phyloP scores from a whole-genome alignment of 2,329 filamentous ascomycete species.

The Waltergamsia citrina region DNA sequence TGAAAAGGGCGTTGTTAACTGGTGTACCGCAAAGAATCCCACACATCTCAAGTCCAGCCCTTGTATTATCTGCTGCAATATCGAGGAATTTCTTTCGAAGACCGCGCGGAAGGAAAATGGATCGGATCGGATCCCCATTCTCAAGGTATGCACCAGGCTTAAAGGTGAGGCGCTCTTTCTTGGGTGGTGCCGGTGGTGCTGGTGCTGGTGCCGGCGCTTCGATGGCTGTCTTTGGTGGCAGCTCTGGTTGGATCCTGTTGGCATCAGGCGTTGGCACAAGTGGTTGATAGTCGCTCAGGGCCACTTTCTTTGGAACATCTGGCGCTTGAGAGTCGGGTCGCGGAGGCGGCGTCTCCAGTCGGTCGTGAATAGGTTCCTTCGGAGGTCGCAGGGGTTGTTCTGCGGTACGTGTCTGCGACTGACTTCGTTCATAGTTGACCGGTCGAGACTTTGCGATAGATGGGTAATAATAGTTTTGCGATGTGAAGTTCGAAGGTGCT shows the following conservation, averaged over 20 bases:
- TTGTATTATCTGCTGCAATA: conserved; percentile 68
- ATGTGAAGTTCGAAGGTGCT: conserved; percentile 1
- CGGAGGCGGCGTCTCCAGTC: conserved; percentile 10
- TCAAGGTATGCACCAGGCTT: conserved; percentile 80
- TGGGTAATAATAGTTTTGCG: conserved; percentile 42
- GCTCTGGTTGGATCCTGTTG: conserved; percentile 8
- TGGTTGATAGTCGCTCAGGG: conserved; percentile 11
- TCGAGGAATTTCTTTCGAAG: conserved; percentile 68
- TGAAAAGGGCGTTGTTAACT: conserved; percentile 88
- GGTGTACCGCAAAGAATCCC: conserved; percentile 87
- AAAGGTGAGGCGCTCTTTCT: conserved; percentile 54
- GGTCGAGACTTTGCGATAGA: conserved; percentile 42
- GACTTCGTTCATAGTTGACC: conserved; percentile 28
- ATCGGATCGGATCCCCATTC: conserved; percentile 76
- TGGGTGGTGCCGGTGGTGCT: conserved; percentile 20
- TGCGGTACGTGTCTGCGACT: conserved; percentile 7
- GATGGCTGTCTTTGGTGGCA: conserved; percentile 18
- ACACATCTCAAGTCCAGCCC: conserved; percentile 80
- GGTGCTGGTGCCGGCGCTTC: conserved; percentile 13
- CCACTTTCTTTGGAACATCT: conserved; percentile 17
- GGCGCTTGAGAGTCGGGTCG: conserved; percentile 8
- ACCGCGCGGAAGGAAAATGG: conserved; percentile 73
- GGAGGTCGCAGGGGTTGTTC: conserved; percentile 24
- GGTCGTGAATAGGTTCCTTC: conserved; percentile 12
- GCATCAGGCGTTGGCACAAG: not conserved